Base-by-base conservation (phyloP, 257 asterid species). In the Solanum boliviense region DNA sequence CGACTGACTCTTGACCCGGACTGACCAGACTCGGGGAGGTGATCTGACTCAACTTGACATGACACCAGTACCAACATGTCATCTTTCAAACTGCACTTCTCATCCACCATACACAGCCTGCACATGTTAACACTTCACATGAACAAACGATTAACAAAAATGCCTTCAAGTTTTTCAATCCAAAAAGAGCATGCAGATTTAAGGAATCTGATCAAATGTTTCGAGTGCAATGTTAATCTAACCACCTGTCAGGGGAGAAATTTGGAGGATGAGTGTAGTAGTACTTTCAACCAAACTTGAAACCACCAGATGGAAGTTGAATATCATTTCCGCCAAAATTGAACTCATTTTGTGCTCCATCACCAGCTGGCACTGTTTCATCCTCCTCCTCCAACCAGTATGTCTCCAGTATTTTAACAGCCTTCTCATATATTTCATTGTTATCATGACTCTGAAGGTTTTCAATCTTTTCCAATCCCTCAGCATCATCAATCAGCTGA, bases 381-480 rank as follows among this genome's bases (percentile, higher is more conserved):
- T 96, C 98, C 62, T 94, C 98, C 88, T 96, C 98, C 90, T 95
- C 99, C 84, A 91, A 93, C 99, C 99, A 96, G 89, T 96, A 96
- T 2, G 97, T 84, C 93, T 96, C 99, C 74, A 96, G 93, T 70
- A 96, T 94, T 89, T 93, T 96, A 86, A 95, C 98, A 78, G 98
- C 97, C 92, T 96, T 95, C 91, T 94, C 98, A 84, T 96, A 95
- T 67, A 96, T 94, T 90, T 96, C 99, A 81, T 92, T 93, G 95
- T 95, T 96, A 90, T 95, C 97, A 79, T 96, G 99, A 88, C 93
- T 91, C 92, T 96, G 99, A 89, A 96, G 88, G 91, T 90, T 93
- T 86, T 96, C 99, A 23, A 96, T 94, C 92, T 96, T 96, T 70
- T 96, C 99, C 79, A 94, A 79, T 35, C 99, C 98, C 87, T 94